These are phyloP conservation scores for Glycine soja DNA, from an alignment of 306 rosid species.

Conservation along the genomic window DNA sequence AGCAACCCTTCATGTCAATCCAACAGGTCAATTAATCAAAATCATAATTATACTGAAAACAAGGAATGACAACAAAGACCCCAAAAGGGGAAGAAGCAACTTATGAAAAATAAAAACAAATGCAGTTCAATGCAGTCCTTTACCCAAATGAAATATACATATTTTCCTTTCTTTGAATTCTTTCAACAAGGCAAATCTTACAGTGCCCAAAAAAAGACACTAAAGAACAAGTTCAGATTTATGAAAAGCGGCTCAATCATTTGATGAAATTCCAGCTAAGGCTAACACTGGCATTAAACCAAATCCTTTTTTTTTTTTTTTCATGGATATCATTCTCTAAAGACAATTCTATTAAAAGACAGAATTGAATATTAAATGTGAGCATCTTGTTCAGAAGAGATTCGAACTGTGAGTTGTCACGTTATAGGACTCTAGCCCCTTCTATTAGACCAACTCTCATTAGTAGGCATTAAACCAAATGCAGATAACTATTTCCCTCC, in stretches of 20 bases:
- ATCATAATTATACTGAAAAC: neutral
- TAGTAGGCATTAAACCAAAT: neutral
- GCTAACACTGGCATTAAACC: neutral
- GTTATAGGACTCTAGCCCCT: neutral
- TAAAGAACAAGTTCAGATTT: conserved; percentile 22
- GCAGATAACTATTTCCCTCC: neutral
- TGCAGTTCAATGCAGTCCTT: conserved; percentile 30
- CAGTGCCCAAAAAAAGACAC: neutral
- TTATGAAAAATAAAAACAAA: neutral
- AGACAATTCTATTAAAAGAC: neutral
- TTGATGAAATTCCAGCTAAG: neutral
- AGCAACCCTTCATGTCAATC: neutral
- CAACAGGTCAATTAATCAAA: neutral
- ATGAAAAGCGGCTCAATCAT: conserved; percentile 24
- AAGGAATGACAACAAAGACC: neutral
- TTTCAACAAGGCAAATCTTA: neutral
- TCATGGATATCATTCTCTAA: too few relatives aligned
- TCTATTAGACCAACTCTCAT: neutral
- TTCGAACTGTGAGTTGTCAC: neutral
- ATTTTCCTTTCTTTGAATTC: conserved; percentile 13
- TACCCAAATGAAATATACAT: neutral
- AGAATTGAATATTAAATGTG: neutral
- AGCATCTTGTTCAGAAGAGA: neutral
- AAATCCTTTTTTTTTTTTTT: neutral
- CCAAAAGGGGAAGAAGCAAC: neutral